phyloP scores from a whole-genome alignment of 352 stramenopile species.

The Peronospora belbahrii region DNA sequence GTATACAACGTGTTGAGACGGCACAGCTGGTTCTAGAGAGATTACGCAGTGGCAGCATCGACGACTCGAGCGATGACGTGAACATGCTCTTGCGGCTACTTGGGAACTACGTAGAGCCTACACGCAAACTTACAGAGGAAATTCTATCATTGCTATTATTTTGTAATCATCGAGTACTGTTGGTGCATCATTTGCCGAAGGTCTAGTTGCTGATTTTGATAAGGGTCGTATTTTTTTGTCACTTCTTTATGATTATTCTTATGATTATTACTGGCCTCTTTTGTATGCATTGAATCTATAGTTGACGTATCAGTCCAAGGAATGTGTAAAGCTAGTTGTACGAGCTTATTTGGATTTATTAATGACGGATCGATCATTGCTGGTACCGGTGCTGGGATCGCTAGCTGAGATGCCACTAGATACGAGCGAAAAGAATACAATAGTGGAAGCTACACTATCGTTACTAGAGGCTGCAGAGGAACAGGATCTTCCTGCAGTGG shows the following conservation, averaged over 20 bases:
- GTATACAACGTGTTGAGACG: conserved; percentile 32
- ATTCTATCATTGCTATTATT: conserved; percentile 63
- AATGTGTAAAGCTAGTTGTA: conserved; percentile 71
- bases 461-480: conserved; percentile 67
- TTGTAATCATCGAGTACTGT: conserved; percentile 58
- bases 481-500: conserved; percentile 68
- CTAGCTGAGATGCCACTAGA: conserved; percentile 67
- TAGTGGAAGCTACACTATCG: conserved; percentile 58
- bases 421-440: conserved; percentile 45
- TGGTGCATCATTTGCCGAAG: conserved; percentile 80
- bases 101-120: conserved; percentile 63
- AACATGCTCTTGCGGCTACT: conserved; percentile 71
- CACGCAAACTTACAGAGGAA: conserved; percentile 64
- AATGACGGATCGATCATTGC: conserved; percentile 57
- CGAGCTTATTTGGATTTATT: conserved; percentile 70
- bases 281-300: conserved; percentile 9
- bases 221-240: conserved; percentile 1
- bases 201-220: conserved; percentile 9
- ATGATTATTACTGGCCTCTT: background rate
- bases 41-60: conserved; percentile 35
- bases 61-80: conserved; percentile 56
- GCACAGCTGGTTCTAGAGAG: conserved; percentile 64
- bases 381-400: conserved; percentile 74
- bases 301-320: conserved; percentile 75
- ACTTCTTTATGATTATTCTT: no score